Evolutionary conservation across 306 rosid genomes (phyloP).

Genomic region (Urtica urens): DNA sequence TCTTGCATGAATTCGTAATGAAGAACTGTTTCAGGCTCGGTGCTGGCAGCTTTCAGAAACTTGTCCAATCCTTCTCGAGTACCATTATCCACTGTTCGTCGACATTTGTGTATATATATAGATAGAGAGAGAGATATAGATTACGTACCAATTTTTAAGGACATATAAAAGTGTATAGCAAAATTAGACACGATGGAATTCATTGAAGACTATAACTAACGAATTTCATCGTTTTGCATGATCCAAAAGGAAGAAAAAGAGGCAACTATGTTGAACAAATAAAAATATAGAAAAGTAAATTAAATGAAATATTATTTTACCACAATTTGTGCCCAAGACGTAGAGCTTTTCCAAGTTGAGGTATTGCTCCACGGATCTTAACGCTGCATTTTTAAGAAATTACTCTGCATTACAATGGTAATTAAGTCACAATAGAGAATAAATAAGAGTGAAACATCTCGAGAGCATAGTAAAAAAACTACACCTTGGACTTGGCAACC

Average conservation of each 20-base stretch:
- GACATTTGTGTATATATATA: too few relatives aligned
- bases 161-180: too few relatives aligned
- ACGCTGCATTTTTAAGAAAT: constrained; percentile 95
- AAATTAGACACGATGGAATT: too few relatives aligned
- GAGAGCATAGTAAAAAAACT: constrained; percentile 11
- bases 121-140: too few relatives aligned
- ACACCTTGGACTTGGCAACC: constrained; percentile 99
- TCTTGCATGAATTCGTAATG: constrained; percentile 99
- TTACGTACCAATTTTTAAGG: too few relatives aligned
- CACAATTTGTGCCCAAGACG: constrained; percentile 96
- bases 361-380: constrained; percentile 87
- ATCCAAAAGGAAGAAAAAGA: too few relatives aligned
- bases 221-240: too few relatives aligned
- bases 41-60: constrained; percentile 89
- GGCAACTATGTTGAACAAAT: background rate
- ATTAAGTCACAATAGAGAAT: constrained; percentile 61
- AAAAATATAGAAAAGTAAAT: background rate
- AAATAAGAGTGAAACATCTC: constrained; percentile 8
- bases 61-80: constrained; percentile 87
- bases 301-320: constrained; percentile 29
- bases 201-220: background rate
- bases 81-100: constrained; percentile 85
- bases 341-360: constrained; percentile 92
- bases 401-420: constrained; percentile 87
- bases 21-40: constrained; percentile 84